Conservation (phyloP, 306 rosid genomes). For the Echinosophora koreensis region DNA sequence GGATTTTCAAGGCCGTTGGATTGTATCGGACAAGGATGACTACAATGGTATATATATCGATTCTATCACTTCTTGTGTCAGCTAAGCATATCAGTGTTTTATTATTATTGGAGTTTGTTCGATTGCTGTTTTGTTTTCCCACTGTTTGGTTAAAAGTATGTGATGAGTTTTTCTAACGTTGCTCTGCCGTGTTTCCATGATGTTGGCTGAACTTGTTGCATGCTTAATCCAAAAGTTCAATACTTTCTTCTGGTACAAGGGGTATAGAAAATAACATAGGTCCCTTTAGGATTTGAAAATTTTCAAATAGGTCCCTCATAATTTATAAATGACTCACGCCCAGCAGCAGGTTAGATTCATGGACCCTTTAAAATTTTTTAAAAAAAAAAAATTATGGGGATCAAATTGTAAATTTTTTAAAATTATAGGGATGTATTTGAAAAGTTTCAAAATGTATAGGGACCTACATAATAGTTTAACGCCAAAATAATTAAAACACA, state of each 20-base stretch:
- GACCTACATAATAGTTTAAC: not conserved
- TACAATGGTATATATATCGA: constrained; percentile 58
- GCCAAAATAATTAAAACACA: not conserved
- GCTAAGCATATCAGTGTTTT: not conserved
- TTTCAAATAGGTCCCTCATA: not conserved
- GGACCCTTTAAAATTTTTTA: not conserved
- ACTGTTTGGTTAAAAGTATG: not conserved
- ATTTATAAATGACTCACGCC: not conserved
- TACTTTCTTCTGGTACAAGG: not conserved
- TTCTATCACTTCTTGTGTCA: not conserved
- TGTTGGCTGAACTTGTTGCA: not conserved
- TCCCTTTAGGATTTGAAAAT: not conserved
- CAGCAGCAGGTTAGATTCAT: not conserved
- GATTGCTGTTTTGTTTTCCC: not conserved
- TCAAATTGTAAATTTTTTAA: not conserved
- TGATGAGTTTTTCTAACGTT: not conserved
- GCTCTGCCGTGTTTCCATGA: not conserved
- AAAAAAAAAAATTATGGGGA: no score
- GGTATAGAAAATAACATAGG: not conserved
- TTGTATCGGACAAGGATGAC: constrained; percentile 74
- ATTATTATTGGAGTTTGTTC: not conserved
- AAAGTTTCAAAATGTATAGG: not conserved
- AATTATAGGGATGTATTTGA: not conserved
- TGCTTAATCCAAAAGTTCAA: not conserved
- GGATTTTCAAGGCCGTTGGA: constrained; percentile 80